Evolutionary conservation across 768 basidiomycete genomes (phyloP).

Genomic region (Pluteus cervinus): DNA sequence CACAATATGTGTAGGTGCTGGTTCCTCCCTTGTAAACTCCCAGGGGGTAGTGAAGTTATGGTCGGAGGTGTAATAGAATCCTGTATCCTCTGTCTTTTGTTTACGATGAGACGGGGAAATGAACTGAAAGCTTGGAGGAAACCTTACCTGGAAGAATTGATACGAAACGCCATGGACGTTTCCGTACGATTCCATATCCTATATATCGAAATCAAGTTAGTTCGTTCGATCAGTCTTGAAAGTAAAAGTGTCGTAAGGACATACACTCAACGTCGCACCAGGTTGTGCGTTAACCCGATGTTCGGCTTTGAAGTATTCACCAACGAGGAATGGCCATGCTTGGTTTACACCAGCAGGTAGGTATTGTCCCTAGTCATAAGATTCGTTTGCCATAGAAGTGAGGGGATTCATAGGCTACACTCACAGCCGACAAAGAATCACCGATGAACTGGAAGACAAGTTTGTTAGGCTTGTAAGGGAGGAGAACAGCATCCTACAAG

Average conservation of each 20-base stretch:
- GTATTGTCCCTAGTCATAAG: constrained; percentile 42
- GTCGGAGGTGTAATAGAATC: constrained; percentile 44
- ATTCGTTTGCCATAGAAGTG: too few relatives aligned
- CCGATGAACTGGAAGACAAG: constrained; percentile 53
- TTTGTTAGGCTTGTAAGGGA: constrained; percentile 38
- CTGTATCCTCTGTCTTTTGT: constrained; percentile 48
- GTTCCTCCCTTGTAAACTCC: constrained; percentile 44
- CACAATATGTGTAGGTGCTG: constrained; percentile 43
- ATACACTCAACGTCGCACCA: constrained; percentile 42
- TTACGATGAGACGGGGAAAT: not conserved
- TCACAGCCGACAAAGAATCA: constrained; percentile 49
- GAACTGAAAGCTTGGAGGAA: not conserved
- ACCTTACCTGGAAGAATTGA: constrained; percentile 41
- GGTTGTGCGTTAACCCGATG: constrained; percentile 48
- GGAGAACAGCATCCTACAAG: constrained; percentile 44
- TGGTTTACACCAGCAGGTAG: constrained; percentile 47
- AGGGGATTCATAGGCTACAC: constrained; percentile 10
- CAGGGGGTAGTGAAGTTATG: constrained; percentile 59
- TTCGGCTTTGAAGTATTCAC: constrained; percentile 47
- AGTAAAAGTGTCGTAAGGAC: constrained; percentile 2
- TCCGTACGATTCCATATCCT: constrained; percentile 48
- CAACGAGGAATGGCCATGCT: constrained; percentile 50
- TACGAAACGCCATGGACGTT: constrained; percentile 47
- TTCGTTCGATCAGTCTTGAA: not conserved
- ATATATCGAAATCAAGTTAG: not conserved